These are phyloP conservation scores for Mycena citricolor DNA, from an alignment of 1,284 basidiomycete species.

Conservation along the genomic window DNA sequence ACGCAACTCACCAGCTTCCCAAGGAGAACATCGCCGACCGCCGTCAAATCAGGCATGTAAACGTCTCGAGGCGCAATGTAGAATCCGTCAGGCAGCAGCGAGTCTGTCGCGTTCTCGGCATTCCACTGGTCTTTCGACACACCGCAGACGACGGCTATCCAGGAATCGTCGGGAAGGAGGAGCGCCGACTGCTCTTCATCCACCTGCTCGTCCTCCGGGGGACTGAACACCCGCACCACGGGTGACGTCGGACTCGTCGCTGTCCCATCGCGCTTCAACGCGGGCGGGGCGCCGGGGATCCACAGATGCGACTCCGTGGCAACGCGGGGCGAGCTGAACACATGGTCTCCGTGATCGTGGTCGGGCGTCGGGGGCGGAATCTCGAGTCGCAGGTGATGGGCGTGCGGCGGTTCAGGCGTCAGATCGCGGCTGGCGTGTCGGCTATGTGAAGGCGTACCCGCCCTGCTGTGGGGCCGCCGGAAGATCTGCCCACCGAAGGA, in stretches of 20 bases:
- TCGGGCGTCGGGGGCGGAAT: no score
- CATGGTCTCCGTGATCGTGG: no score
- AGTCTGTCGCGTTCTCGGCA: conserved; percentile 37
- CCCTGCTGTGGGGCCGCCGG: conserved; percentile 52
- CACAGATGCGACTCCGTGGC: conserved; percentile 49
- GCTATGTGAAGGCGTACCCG: conserved; percentile 28
- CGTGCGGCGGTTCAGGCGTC: no score
- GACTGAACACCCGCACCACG: no score
- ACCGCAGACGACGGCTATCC: conserved; percentile 80
- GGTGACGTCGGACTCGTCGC: conserved; percentile 19
- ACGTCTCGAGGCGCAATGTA: conserved; percentile 72
- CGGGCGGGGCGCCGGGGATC: conserved; percentile 52
- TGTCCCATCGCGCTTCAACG: conserved; percentile 36
- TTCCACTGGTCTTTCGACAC: conserved; percentile 60
- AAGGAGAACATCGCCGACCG: conserved; percentile 70
- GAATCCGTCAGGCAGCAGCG: conserved; percentile 63
- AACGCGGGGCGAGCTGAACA: conserved; percentile 30
- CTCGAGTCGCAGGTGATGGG: no score
- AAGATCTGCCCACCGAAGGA: conserved; percentile 80
- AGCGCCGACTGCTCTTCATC: conserved; percentile 33
- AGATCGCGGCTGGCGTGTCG: conserved; percentile 28
- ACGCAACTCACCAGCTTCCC: conserved; percentile 62
- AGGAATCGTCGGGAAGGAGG: conserved; percentile 62
- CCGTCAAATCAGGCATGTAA: conserved; percentile 80
- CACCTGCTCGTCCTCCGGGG: no score